These are phyloP conservation scores for Chloris gayana DNA, from an alignment of 176 grass and related monocot species.

Conservation along the genomic window DNA sequence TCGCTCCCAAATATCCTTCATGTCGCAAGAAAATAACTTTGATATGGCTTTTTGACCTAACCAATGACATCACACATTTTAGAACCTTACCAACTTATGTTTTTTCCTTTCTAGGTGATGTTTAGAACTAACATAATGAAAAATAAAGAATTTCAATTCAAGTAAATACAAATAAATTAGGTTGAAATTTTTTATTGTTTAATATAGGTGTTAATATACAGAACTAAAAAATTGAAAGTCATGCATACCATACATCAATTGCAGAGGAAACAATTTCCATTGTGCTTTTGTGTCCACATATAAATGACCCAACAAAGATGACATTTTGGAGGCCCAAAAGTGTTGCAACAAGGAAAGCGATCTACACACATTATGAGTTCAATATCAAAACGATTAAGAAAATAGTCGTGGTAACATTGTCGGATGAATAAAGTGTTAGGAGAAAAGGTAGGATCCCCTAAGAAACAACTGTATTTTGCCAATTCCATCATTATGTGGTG, in stretches of 20 bases:
- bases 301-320: constrained; percentile 94
- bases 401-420: no score
- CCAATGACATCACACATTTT: constrained; percentile 14
- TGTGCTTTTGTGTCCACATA: constrained; percentile 88
- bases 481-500: no score
- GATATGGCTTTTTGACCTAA: constrained; percentile 95
- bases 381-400: not conserved
- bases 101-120: no score
- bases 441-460: no score
- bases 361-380: constrained; percentile 26
- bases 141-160: constrained; percentile 10
- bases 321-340: constrained; percentile 85
- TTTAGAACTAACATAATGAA: no score
- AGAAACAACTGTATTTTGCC: no score
- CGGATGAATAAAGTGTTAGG: no score
- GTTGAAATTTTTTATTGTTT: no score
- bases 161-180: no score
- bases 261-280: constrained; percentile 95
- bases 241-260: constrained; percentile 82
- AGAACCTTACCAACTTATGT: constrained; percentile 4
- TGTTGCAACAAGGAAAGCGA: constrained; percentile 93
- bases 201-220: not conserved
- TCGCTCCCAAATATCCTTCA: constrained; percentile 92
- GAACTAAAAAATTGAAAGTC: constrained; percentile 3
- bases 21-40: constrained; percentile 88